Percentiles rank a stretch among this genome's conserved stretches.
Conservation (phyloP, 805 yeast genomes). For the Candida palmyrensis region DNA sequence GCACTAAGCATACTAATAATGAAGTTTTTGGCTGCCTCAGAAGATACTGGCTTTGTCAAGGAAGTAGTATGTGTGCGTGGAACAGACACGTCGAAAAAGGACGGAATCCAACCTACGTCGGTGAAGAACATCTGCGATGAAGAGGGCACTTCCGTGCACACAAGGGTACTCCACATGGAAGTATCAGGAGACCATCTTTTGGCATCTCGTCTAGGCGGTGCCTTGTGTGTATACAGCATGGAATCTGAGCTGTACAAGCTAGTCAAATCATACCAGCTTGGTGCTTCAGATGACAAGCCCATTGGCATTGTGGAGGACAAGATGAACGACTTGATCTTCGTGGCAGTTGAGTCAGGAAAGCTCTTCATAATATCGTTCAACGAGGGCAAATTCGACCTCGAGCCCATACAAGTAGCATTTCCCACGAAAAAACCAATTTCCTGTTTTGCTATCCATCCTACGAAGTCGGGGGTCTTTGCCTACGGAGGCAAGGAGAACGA, state of each 20-base stretch:
- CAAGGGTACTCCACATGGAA: conserved; percentile 31
- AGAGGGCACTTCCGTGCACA: conserved; percentile 18
- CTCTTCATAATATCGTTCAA: conserved; percentile 35
- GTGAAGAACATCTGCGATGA: conserved; percentile 37
- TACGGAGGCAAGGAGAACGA: conserved; percentile 86
- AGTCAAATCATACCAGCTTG: conserved; percentile 9
- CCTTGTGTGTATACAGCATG: conserved; percentile 34
- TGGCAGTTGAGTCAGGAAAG: conserved; percentile 44
- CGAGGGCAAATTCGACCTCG: conserved; percentile 18
- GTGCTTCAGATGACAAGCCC: conserved; percentile 21
- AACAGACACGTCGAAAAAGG: conserved; percentile 74
- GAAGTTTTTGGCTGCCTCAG: conserved; percentile 62
- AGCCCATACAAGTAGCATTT: conserved; percentile 28
- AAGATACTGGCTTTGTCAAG: conserved; percentile 62
- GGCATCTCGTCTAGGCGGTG: conserved; percentile 41
- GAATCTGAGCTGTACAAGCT: conserved; percentile 28
- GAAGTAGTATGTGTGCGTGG: conserved; percentile 61
- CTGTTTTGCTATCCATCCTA: conserved; percentile 45
- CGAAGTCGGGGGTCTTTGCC: conserved; percentile 53
- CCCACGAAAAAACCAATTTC: conserved; percentile 41
- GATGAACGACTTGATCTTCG: conserved; percentile 26
- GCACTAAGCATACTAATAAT: conserved; percentile 30
- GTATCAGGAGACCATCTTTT: conserved; percentile 30
- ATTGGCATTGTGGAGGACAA: conserved; percentile 25
- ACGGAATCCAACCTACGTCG: conserved; percentile 58